Evolutionary conservation across 2,329 filamentous ascomycete genomes (phyloP), one percentile per base, ranked within the genome.

Genomic region (Arachnopeziza araneosa): DNA sequence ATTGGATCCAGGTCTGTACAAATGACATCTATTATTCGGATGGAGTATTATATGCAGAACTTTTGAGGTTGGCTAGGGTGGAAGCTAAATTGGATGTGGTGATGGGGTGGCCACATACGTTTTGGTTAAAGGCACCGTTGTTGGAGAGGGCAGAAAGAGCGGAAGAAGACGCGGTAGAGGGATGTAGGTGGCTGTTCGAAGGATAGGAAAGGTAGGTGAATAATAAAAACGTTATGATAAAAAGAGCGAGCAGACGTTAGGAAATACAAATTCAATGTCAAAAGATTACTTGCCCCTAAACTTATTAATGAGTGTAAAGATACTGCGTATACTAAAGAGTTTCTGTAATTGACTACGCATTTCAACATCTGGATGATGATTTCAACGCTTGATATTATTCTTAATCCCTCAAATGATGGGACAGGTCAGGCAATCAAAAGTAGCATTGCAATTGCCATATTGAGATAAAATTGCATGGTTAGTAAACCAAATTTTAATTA

Each of bases 11-110:
- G 70, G 69, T 81, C 4, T 77, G 75, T 60, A 78, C 77, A 9
- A 82, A 82, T 56, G 80, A 83, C 63, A 75, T 76, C 50, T 73
- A 81, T 61, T 81, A 81, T 68, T 79, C 77, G 22, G 80, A 82
- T 67, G 79, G 80, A 10, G 63, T 79, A 9, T 82, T 79, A 63
- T 81, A 80, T 65, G 79, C 76, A 3, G 75, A 76, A 67, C 67
- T 73, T 2, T 67, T 82, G 60, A 70, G 68, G 50, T 68, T 72
- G 14, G 74, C 71, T 3, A 76, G 75, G 12, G 72, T 75, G 0
- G 72, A 76, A 14, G 75, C 80, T 0, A 72, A 67, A 59, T 66
- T 79, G 7, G 74, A 78, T 63, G 72, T 80, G 1, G 72, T 79
- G 26, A 61, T 66, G 57, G 79, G 79, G 9, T 81, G 75, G 74